Evolutionary conservation across 768 basidiomycete species (phyloP).

Genomic region (Suillus bovinus): DNA sequence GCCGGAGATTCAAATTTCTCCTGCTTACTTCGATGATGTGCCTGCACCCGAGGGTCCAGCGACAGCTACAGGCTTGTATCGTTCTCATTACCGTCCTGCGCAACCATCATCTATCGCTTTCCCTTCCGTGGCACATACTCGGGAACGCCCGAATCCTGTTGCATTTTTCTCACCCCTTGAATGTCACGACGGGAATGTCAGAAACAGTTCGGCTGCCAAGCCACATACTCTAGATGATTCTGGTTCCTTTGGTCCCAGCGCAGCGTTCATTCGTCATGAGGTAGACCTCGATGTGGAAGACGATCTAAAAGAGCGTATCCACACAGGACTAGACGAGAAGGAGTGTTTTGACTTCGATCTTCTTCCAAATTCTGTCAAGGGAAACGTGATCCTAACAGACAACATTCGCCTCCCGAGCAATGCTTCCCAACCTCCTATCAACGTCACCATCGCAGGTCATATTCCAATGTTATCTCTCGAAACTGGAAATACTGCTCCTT

Average conservation of each 20-base stretch:
- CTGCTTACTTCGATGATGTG: constrained; percentile 44
- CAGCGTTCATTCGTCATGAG: constrained; percentile 28
- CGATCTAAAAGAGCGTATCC: not conserved
- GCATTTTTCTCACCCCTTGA: not conserved
- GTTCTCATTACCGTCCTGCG: constrained; percentile 27
- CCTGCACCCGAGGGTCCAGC: constrained; percentile 47
- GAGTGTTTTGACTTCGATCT: constrained; percentile 32
- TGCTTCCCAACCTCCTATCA: not conserved
- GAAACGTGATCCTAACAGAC: not conserved
- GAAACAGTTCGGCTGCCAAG: not conserved
- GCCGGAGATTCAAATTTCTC: constrained; percentile 39
- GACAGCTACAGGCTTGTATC: constrained; percentile 38
- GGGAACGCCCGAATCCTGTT: not conserved
- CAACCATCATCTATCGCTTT: constrained; percentile 23
- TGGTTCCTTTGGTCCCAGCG: constrained; percentile 26
- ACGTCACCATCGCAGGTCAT: not conserved
- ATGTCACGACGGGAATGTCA: not conserved
- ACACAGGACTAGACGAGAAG: constrained; percentile 15
- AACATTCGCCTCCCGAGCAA: not conserved
- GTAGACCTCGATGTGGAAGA: constrained; percentile 13
- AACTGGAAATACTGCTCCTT: not conserved
- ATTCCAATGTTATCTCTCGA: not conserved
- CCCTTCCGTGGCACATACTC: constrained; percentile 19
- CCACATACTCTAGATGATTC: not conserved
- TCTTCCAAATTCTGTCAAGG: constrained; percentile 15